Conservation (phyloP, 352 stramenopile species). For the Globisporangium paroecandrum region DNA sequence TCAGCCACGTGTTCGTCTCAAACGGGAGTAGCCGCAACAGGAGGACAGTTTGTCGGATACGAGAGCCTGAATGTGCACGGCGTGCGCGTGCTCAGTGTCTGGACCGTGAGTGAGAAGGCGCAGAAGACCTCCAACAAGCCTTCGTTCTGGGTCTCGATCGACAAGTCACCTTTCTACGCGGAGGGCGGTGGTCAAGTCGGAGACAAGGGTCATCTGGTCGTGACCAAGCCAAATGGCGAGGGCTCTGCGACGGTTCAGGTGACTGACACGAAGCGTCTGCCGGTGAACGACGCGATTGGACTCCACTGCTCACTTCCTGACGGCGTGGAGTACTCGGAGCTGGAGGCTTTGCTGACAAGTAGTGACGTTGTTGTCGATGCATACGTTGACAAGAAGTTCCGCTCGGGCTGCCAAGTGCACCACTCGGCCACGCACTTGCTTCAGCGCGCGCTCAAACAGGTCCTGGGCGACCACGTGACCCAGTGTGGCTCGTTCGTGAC, state of each 20-base stretch:
- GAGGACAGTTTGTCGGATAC: constrained; percentile 56
- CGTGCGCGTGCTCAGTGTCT: constrained; percentile 36
- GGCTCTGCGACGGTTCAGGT: constrained; percentile 24
- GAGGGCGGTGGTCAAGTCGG: constrained; percentile 78
- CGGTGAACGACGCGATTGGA: constrained; percentile 37
- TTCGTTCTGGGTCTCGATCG: constrained; percentile 41
- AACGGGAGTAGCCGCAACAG: not conserved
- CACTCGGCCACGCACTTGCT: constrained; percentile 82
- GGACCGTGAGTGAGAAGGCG: constrained; percentile 19
- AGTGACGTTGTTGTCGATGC: constrained; percentile 27
- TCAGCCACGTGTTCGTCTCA: not conserved
- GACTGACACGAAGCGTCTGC: constrained; percentile 37
- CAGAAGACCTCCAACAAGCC: constrained; percentile 7
- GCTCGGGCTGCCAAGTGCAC: constrained; percentile 50
- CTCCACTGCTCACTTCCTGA: constrained; percentile 43
- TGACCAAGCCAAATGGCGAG: constrained; percentile 17
- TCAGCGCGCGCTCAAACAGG: constrained; percentile 58
- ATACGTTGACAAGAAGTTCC: constrained; percentile 47
- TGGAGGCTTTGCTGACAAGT: constrained; percentile 20
- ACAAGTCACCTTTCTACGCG: constrained; percentile 71
- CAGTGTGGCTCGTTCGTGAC: constrained; percentile 71
- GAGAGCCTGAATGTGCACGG: constrained; percentile 36
- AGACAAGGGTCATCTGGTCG: constrained; percentile 41
- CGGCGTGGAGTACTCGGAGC: constrained; percentile 23
- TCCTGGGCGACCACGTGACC: constrained; percentile 68